Conservation (phyloP, 257 asterid genomes). For the Solanum appendiculatum region DNA sequence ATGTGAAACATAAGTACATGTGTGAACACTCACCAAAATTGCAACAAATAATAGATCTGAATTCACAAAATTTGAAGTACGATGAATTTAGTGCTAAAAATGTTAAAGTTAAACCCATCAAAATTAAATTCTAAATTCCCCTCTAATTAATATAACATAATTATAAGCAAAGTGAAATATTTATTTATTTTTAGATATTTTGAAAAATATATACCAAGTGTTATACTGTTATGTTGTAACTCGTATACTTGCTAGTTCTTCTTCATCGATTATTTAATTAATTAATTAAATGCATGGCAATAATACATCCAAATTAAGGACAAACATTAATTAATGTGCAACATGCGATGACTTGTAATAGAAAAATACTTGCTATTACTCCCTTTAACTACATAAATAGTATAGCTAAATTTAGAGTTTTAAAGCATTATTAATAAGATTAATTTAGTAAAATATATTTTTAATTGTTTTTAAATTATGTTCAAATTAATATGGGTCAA, state of each 20-base stretch:
- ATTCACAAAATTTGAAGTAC: neutral
- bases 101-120: neutral
- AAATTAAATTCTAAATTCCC: neutral
- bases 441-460: too few relatives aligned
- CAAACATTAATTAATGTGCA: neutral
- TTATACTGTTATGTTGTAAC: neutral
- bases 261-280: neutral
- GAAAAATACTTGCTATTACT: neutral
- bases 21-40: neutral
- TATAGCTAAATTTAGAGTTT: neutral
- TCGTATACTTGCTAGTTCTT: neutral
- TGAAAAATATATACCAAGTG: neutral
- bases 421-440: too few relatives aligned
- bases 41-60: neutral
- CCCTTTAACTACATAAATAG: too few relatives aligned
- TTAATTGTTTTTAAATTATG: neutral
- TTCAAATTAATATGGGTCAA: neutral
- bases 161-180: neutral
- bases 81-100: neutral
- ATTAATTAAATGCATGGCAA: neutral
- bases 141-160: neutral
- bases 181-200: neutral
- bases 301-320: neutral
- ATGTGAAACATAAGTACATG: neutral
- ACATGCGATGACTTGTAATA: neutral